Conservation (phyloP, 129 eudicot species). For the Flaveria ramosissima region DNA sequence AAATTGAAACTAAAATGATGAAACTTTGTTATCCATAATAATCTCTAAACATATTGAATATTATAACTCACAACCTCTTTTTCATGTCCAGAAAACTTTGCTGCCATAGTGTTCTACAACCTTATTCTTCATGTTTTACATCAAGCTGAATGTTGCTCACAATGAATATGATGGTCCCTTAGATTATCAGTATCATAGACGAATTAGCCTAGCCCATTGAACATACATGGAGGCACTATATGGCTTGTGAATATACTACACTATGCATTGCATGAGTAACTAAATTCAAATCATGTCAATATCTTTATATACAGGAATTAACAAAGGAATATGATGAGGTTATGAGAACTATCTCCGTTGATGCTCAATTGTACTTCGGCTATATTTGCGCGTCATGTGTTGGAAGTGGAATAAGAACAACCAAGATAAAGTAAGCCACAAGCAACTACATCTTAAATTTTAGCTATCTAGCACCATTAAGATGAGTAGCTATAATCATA, state of each 20-base stretch:
- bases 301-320: constrained; percentile 16
- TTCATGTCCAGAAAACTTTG: too few relatives aligned
- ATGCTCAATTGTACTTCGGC: constrained; percentile 13
- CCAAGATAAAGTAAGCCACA: constrained; percentile 35
- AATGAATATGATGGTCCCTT: too few relatives aligned
- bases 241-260: constrained; percentile 7
- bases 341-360: constrained; percentile 15
- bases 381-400: constrained; percentile 20
- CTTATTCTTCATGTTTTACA: too few relatives aligned
- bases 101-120: too few relatives aligned
- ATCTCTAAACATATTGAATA: too few relatives aligned
- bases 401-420: constrained; percentile 34
- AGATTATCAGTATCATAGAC: neutral
- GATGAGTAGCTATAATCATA: neutral
- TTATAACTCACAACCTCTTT: too few relatives aligned
- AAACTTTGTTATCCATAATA: too few relatives aligned
- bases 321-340: constrained; percentile 10
- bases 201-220: neutral
- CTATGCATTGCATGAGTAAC: neutral
- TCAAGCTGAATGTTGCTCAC: too few relatives aligned
- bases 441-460: neutral
- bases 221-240: neutral
- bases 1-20: too few relatives aligned
- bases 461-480: neutral
- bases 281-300: neutral